phyloP scores from a whole-genome alignment of 345 rosid genomes.

The Gossypium arboreum region DNA sequence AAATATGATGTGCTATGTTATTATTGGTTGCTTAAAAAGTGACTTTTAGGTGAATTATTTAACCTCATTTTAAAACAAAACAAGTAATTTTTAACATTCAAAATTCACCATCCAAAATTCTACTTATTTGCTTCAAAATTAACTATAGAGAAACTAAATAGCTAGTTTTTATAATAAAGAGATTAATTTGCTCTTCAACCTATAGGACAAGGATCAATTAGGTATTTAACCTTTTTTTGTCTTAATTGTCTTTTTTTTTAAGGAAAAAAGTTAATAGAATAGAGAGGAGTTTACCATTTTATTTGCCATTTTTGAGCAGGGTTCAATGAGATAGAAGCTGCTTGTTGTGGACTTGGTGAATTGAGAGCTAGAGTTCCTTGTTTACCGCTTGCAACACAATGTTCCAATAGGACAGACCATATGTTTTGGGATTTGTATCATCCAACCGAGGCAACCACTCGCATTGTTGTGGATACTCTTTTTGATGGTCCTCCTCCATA shows the following conservation, averaged over 20 bases:
- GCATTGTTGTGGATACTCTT: conserved; percentile 41
- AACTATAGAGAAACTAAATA: too few species aligned
- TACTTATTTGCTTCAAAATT: too few species aligned
- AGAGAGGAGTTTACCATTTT: background rate
- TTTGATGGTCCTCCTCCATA: conserved; percentile 36
- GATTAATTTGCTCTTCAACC: too few species aligned
- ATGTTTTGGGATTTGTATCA: conserved; percentile 72
- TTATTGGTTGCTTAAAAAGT: too few species aligned
- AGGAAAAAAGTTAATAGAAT: too few species aligned
- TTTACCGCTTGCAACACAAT: conserved; percentile 40
- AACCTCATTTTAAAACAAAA: too few species aligned
- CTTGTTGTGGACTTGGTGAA: conserved; percentile 73
- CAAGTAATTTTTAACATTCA: too few species aligned
- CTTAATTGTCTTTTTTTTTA: background rate
- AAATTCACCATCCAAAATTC: too few species aligned
- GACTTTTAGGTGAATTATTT: too few species aligned
- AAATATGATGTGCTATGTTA: too few species aligned
- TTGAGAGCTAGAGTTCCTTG: conserved; percentile 51
- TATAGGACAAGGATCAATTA: too few species aligned
- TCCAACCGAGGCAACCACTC: conserved; percentile 58
- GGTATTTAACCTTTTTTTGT: background rate
- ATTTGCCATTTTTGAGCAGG: background rate
- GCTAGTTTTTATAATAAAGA: too few species aligned
- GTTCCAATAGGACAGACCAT: conserved; percentile 63
- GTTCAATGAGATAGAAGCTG: conserved; percentile 31